phyloP scores from a whole-genome alignment of 2,329 filamentous ascomycete genomes.

The Aspergillus unguis region DNA sequence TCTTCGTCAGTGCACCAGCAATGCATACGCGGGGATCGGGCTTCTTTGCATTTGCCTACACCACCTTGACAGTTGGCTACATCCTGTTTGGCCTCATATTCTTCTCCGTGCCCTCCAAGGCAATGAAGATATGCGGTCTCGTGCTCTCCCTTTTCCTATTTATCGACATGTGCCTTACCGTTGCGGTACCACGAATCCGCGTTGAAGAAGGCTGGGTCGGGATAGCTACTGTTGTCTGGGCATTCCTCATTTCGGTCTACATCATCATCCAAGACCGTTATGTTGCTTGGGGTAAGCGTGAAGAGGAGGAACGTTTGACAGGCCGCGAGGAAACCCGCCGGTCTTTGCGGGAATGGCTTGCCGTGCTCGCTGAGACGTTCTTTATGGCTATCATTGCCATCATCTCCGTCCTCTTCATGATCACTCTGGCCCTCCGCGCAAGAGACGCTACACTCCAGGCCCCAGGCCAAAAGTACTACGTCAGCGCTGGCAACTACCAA shows the following conservation, averaged over 20 bases:
- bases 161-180: constrained; percentile 73
- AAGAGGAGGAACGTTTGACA: constrained; percentile 89
- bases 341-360: constrained; percentile 77
- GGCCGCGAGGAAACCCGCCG: constrained; percentile 82
- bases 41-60: constrained; percentile 84
- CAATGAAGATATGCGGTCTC: constrained; percentile 70
- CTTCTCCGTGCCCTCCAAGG: constrained; percentile 78
- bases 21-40: constrained; percentile 86
- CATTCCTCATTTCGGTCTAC: constrained; percentile 74
- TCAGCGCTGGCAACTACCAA: constrained; percentile 80
- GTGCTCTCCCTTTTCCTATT: constrained; percentile 65
- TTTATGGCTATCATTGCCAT: constrained; percentile 66
- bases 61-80: constrained; percentile 72
- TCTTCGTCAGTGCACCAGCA: constrained; percentile 84
- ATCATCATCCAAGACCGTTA: constrained; percentile 73
- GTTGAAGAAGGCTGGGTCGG: constrained; percentile 89
- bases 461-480: constrained; percentile 72
- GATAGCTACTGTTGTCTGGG: constrained; percentile 81
- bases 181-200: constrained; percentile 70
- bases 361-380: constrained; percentile 71
- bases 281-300: constrained; percentile 85
- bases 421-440: constrained; percentile 73
- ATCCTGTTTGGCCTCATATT: constrained; percentile 77
- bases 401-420: constrained; percentile 71
- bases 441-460: constrained; percentile 71